Base-by-base conservation (phyloP, 345 rosid genomes). In the Citropsis articulata region DNA sequence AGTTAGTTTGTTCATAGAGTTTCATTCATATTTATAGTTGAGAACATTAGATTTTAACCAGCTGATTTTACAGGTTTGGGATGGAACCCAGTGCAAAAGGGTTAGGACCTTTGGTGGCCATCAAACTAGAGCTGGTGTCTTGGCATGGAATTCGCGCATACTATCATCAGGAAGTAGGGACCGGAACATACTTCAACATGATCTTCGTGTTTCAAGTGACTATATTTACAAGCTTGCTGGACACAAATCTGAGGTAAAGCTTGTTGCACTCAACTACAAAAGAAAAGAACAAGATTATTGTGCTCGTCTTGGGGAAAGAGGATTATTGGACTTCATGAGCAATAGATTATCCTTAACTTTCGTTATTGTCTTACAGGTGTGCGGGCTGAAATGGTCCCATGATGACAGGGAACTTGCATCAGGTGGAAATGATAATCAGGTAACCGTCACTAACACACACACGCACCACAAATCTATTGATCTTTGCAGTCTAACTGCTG, bases 381-480 rank as follows among this genome's bases (percentile, higher is more conserved):
- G 98, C 48, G 98, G 99, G 31, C 76, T 96, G 80, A 96, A 94
- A 86, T 96, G 98, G 98, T 94, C 98, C 40, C 94, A 90, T 42
- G 99, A 96, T 73, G 99, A 92, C 83, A 85, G 99, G 78, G 98
- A 96, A 82, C 99, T 96, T 38, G 99, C 99, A 13, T 96, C 99
- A 7, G 98, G 99, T 82, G 98, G 98, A 80, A 96, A 96, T 57
- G 99, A 96, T 79, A 96, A 96, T 85, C 99, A 94, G 97, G 98
- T 93, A 57, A 81, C 25, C 22, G 24, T 72, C 2, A 7, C 36
- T 71, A 31, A 35, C 33, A 4, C 50, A 28, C n/a, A 33, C 45
- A 9, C 1, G 2, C 45, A 40, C 45, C 6, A 36, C 38, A 71
- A 31, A 19, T 48, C 3, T n/a, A 42, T 3, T 25, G 3, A 53